Base-by-base conservation (phyloP, 768 basidiomycete genomes). In the Inosperma sp. region DNA sequence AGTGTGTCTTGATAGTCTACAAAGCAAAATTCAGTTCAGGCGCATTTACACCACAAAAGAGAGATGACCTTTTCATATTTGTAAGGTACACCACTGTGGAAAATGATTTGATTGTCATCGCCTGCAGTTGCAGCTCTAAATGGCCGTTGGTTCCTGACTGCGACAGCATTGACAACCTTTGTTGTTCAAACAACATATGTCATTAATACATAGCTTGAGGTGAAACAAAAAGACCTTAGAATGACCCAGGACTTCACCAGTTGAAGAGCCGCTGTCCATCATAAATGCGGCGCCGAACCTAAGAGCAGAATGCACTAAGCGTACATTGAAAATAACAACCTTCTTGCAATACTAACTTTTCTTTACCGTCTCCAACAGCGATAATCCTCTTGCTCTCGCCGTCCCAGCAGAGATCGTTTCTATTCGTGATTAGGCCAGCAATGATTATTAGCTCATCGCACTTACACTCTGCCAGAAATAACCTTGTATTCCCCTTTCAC, bases 321-420 rank as follows among this genome's bases (percentile, higher is more conserved):
- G 25, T 12, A 5, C 1, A 13, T 22, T 25, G 19, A 34, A 27
- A 34, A 31, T n/a, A 23, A 26, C 7, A 14, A 27, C 14, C 42
- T 25, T 23, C 13, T 26, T 25, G 13, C 12, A 13, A 5, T 5
- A 64, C 71, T 49, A 29, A 93, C 91, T 87, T 91, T 61, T 93
- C 94, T 52, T 83, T 78, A 29, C 93, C 93, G 56, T 95, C 91
- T 47, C 95, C 95, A 10, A 90, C 94, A 6, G 86, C 90, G 42
- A 97, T 88, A 51, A 98, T 87, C n/a, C 95, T 80, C 65, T 96
- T 95, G 62, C 88, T 91, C 67, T 97, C 95, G 1, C 88, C 88
- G 61, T 97, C 95, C 95, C 95, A 98, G 9, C 86, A 86, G 17
- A 98, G 79, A 68, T 97, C 95, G 59, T 93, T 93, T 57, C 93